Evolutionary conservation across 345 rosid genomes (phyloP).

Genomic region (Diplotaxis tenuifolia): DNA sequence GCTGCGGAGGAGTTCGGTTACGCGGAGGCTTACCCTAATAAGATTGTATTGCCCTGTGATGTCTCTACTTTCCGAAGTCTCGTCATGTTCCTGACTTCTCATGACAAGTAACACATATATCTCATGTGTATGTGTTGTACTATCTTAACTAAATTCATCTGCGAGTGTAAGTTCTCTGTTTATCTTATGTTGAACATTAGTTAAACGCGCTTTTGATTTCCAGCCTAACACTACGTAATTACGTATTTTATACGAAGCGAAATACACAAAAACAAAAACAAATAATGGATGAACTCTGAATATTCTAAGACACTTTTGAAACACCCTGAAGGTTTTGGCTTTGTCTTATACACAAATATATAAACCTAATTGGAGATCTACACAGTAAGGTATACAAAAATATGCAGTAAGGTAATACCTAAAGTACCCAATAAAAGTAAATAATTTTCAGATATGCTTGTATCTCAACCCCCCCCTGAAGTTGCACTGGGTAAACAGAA

Average conservation of each 20-base stretch:
- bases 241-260: not conserved
- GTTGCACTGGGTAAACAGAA: not conserved
- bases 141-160: slow-evolving; percentile 4
- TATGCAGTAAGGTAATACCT: not conserved
- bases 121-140: slow-evolving; percentile 5
- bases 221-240: not conserved
- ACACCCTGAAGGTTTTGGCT: not conserved
- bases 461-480: not conserved
- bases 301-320: not conserved
- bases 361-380: not conserved
- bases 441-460: not conserved
- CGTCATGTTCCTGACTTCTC: slow-evolving; percentile 15
- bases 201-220: not conserved
- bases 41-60: slow-evolving; percentile 41
- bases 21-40: slow-evolving; percentile 31
- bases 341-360: not conserved
- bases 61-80: slow-evolving; percentile 32
- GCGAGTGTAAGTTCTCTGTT: slow-evolving; percentile 1
- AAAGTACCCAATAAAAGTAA: not conserved
- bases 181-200: not conserved
- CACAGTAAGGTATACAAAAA: not conserved
- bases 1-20: slow-evolving; percentile 36
- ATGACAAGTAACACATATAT: slow-evolving; percentile 11
- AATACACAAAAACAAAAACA: not conserved
- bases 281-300: not conserved